Evolutionary conservation across 2,329 filamentous ascomycete species (phyloP), one percentile per base, ranked within the genome.

Genomic region (Knufia petricola): DNA sequence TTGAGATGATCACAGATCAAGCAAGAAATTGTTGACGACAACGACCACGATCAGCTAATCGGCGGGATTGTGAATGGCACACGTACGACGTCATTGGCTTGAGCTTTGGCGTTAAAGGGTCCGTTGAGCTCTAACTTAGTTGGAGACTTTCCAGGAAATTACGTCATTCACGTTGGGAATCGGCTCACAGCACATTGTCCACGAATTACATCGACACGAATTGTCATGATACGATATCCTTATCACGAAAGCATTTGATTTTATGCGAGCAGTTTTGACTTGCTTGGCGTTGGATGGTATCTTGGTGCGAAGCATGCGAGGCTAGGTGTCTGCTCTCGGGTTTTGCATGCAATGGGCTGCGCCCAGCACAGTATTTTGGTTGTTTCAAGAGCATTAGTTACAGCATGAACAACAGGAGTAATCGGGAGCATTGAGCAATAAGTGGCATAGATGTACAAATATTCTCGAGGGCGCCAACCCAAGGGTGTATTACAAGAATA

Each of bases 11-110:
- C 37, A 40, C 37, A 6, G 15, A 6, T 17, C 19, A 43, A 43
- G 24, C 40, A 43, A 43, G 40, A 43, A 28, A 7, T 31, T 4
- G 40, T 26, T 43, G 23, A 43, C 20, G 23, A 28, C 24, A 43
- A 30, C 40, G 40, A 31, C 4, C 15, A 19, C 30, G 21, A 40
- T 40, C 21, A 36, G 7, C 7, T 6, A 36, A 8, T 36, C 32
- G 15, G 10, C 32, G 15, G 7, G 32, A 36, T 6, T 4, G 6
- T 37, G 34, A 20, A 40, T 4, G 37, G 21, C 4, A 21, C 4
- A 40, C n/a, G 3, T 40, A 24, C 17, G 21, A 40, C 37, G 37
- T 40, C 37, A 40, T 40, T n/a, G 37, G 34, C 34, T 38, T 38
- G 34, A 38, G 17, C 34, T 8, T 38, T 19, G 34, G 34, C 34